phyloP scores from a whole-genome alignment of 208 protist genomes.

The Novymonas esmeraldas region DNA sequence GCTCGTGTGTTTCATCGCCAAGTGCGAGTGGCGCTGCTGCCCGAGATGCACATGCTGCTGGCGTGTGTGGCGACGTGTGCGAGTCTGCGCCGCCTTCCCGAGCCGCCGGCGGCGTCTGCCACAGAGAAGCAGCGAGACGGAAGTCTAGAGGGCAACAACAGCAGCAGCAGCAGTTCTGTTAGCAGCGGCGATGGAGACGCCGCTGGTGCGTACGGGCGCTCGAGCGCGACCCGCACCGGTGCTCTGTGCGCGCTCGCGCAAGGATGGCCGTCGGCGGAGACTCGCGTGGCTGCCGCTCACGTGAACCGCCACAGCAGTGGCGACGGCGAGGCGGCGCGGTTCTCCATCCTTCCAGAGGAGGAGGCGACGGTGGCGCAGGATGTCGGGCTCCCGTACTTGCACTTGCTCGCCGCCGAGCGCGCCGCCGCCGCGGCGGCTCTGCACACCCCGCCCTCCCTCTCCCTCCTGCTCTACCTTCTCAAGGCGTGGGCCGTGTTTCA shows the following conservation, averaged over 20 bases:
- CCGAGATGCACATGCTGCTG: constrained; percentile 54
- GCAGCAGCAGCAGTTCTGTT: constrained; percentile 1
- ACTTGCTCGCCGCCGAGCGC: constrained; percentile 55
- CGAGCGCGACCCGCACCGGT: background rate
- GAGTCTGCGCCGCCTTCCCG: constrained; percentile 43
- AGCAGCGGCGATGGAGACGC: constrained; percentile 4
- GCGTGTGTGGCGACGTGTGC: constrained; percentile 43
- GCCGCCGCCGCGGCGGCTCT: constrained; percentile 28
- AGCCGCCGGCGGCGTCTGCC: background rate
- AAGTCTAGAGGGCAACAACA: too few relatives aligned
- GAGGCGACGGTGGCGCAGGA: constrained; percentile 43
- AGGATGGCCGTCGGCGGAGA: constrained; percentile 16
- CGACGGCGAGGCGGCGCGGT: background rate
- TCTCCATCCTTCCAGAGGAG: constrained; percentile 25
- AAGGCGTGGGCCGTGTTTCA: constrained; percentile 63
- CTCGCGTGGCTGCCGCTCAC: background rate
- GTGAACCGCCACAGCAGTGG: background rate
- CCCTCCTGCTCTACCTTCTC: constrained; percentile 44
- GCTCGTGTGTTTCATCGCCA: constrained; percentile 49
- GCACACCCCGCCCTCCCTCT: constrained; percentile 26
- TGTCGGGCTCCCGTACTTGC: constrained; percentile 65
- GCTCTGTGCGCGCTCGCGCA: constrained; percentile 16
- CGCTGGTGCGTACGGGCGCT: background rate
- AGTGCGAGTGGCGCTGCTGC: constrained; percentile 25
- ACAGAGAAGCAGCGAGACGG: background rate